Evolutionary conservation across 805 yeast genomes (phyloP).

Genomic region (Candida boleticola): DNA sequence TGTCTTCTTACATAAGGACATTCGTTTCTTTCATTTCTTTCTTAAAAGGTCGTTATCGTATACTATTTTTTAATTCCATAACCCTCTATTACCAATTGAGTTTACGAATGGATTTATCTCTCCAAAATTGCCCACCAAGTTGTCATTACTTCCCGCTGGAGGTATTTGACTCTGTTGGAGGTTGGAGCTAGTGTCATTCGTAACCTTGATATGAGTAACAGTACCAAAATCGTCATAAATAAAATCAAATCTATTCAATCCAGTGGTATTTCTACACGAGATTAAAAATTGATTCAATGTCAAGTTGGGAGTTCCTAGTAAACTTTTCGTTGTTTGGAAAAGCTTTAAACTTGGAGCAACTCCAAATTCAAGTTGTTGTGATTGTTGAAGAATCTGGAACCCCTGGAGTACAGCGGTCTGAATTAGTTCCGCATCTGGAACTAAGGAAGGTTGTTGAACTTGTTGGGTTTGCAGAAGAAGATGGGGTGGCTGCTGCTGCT

Average conservation of each 20-base stretch:
- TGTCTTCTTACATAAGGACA: too few species aligned
- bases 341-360: conserved; percentile 32
- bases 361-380: conserved; percentile 36
- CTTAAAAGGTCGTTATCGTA: too few species aligned
- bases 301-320: conserved; percentile 24
- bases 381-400: conserved; percentile 30
- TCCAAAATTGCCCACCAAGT: conserved; percentile 5
- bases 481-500: conserved; percentile 4
- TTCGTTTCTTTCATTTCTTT: too few species aligned
- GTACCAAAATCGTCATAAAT: conserved; percentile 45
- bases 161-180: conserved; percentile 5
- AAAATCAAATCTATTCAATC: conserved; percentile 37
- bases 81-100: conserved; percentile 7
- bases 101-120: conserved; percentile 6
- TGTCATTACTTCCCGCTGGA: conserved; percentile 4
- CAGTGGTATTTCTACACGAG: conserved; percentile 20
- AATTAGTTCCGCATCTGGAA: conserved; percentile 30
- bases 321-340: conserved; percentile 28
- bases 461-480: conserved; percentile 10
- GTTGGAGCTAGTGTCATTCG: conserved; percentile 6
- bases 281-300: conserved; percentile 32
- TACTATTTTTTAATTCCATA: conserved; percentile 10
- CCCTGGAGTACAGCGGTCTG: conserved; percentile 44
- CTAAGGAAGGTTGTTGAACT: conserved; percentile 18
- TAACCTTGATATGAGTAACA: conserved; percentile 38